Percentiles rank a stretch among this genome's conserved stretches.
Evolutionary conservation across 805 yeast genomes (phyloP).

Genomic region (Lipomyces yamadae): DNA sequence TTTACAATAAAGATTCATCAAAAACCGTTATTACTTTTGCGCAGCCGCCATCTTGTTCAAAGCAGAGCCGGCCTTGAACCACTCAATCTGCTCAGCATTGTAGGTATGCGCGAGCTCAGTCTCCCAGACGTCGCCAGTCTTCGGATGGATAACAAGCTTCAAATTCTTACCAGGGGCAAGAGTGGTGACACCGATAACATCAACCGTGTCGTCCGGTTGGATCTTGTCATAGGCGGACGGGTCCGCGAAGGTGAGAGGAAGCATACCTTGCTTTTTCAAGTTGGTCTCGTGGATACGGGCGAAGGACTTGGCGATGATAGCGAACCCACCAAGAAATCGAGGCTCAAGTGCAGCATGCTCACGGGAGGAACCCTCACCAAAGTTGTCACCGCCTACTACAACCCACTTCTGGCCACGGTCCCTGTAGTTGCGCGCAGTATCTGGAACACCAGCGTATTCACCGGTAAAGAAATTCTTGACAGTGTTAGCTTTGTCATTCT

Average conservation of each 20-base stretch:
- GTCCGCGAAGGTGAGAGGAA: slow-evolving; percentile 90
- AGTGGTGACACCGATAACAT: slow-evolving; percentile 64
- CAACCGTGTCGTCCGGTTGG: slow-evolving; percentile 74
- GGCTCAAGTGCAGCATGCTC: slow-evolving; percentile 98
- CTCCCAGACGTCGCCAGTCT: slow-evolving; percentile 83
- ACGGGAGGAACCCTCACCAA: slow-evolving; percentile 99
- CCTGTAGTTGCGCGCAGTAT: slow-evolving; percentile 95
- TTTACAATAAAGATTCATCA: no score
- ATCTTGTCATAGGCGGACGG: slow-evolving; percentile 87
- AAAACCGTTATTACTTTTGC: not conserved
- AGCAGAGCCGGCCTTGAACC: slow-evolving; percentile 99
- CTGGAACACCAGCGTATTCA: slow-evolving; percentile 75
- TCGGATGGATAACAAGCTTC: slow-evolving; percentile 72
- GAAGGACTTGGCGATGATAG: slow-evolving; percentile 89
- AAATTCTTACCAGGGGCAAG: slow-evolving; percentile 91
- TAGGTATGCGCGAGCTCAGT: slow-evolving; percentile 94
- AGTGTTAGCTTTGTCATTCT: slow-evolving; percentile 92
- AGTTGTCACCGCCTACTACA: slow-evolving; percentile 96
- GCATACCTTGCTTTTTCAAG: slow-evolving; percentile 96
- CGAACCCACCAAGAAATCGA: slow-evolving; percentile 87
- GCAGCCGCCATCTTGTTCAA: slow-evolving; percentile 86
- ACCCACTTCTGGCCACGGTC: slow-evolving; percentile 83
- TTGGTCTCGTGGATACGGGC: slow-evolving; percentile 99
- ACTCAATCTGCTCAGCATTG: slow-evolving; percentile 94
- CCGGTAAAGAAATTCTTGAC: slow-evolving; percentile 80